phyloP scores from a whole-genome alignment of 2,329 filamentous ascomycete genomes.

The Pseudogymnoascus sp. region DNA sequence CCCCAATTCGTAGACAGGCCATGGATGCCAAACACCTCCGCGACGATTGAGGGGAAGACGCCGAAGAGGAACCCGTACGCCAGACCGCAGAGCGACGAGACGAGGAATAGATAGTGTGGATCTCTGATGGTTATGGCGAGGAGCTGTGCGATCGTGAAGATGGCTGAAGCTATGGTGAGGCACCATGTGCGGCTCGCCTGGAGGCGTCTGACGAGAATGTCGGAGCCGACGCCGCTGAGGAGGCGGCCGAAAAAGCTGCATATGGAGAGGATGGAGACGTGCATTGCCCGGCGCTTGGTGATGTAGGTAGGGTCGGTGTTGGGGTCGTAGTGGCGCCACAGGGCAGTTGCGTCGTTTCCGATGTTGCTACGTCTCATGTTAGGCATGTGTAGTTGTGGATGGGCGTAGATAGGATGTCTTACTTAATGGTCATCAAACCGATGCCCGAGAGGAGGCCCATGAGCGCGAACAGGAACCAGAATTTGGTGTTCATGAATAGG shows the following conservation, averaged over 20 bases:
- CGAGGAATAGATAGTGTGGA: conserved; percentile 67
- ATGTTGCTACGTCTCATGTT: conserved; percentile 64
- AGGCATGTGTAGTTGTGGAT: background rate
- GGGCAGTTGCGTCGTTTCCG: conserved; percentile 77
- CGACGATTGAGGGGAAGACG: conserved; percentile 82
- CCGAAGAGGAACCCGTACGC: conserved; percentile 93
- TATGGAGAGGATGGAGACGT: conserved; percentile 89
- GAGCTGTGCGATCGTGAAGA: conserved; percentile 77
- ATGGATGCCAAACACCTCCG: conserved; percentile 84
- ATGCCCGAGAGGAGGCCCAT: conserved; percentile 90
- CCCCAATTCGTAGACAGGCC: conserved; percentile 96
- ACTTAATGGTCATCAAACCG: conserved; percentile 99
- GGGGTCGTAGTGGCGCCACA: conserved; percentile 82
- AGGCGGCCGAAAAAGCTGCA: conserved; percentile 81
- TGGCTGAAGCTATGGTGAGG: conserved; percentile 65
- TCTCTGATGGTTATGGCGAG: conserved; percentile 69
- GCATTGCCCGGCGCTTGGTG: conserved; percentile 74
- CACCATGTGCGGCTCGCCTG: conserved; percentile 87
- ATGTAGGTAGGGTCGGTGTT: conserved; percentile 68
- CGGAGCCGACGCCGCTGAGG: conserved; percentile 77
- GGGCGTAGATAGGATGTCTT: conserved; percentile 34
- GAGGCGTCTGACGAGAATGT: conserved; percentile 77
- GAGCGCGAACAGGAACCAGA: conserved; percentile 84
- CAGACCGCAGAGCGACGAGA: conserved; percentile 79
- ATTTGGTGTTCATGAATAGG: conserved; percentile 66